Conservation (phyloP, 169 alveolate genomes). For the Eimeria sp. region DNA sequence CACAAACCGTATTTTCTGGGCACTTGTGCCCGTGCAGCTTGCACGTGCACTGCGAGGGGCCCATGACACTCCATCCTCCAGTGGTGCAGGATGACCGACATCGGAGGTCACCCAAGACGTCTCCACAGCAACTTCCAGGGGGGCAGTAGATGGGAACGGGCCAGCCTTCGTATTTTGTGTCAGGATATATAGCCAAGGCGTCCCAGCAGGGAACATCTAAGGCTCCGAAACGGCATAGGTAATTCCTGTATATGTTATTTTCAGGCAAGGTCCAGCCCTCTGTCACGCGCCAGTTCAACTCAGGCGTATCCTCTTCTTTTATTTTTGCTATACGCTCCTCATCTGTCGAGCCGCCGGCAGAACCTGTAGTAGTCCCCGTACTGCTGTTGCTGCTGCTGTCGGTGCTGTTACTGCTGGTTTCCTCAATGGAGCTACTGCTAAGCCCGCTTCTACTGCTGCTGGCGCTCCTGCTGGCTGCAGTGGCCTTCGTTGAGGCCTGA, state of each 20-base stretch:
- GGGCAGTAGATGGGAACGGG: slow-evolving; percentile 51
- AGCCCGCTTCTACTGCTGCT: slow-evolving; percentile 12
- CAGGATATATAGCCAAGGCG: neutral
- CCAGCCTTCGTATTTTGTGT: neutral
- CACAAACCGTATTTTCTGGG: slow-evolving; percentile 5
- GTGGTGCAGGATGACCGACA: neutral
- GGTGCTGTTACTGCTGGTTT: neutral
- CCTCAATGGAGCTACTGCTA: neutral
- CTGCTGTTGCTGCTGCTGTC: neutral
- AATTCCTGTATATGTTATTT: slow-evolving; percentile 31
- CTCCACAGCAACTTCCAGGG: slow-evolving; percentile 48
- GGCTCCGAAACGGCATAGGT: slow-evolving; percentile 31
- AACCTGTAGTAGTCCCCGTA: neutral
- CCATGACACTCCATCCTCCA: slow-evolving; percentile 24
- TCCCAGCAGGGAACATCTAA: slow-evolving; percentile 43
- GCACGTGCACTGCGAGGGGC: neutral
- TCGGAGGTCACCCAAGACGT: neutral
- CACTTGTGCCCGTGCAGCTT: slow-evolving; percentile 11
- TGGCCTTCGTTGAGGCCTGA: slow-evolving; percentile 5
- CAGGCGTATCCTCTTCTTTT: neutral
- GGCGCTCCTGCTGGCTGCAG: slow-evolving; percentile 7
- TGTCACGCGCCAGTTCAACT: neutral
- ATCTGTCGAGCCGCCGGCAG: neutral
- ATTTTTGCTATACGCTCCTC: slow-evolving; percentile 12
- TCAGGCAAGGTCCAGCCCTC: slow-evolving; percentile 61